A percentile compares a stretch with the other conserved stretches of the same genome.
These are phyloP conservation scores for Rhizopogon rudus DNA, from an alignment of 768 basidiomycete genomes.

Conservation along the genomic window DNA sequence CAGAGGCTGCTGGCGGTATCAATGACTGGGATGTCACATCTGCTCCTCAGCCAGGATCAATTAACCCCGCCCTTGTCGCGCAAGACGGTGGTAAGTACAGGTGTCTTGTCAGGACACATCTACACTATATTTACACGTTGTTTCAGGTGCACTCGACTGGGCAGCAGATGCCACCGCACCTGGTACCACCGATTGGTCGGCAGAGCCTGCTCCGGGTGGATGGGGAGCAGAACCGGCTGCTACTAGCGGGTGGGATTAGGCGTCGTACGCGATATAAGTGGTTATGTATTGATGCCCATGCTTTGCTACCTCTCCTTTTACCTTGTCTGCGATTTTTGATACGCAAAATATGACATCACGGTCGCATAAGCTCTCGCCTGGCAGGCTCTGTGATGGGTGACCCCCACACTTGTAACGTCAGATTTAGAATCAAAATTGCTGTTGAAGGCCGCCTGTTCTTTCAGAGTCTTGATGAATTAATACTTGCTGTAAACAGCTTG, in stretches of 20 bases:
- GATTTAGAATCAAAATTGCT: too few species aligned
- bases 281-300: constrained; percentile 14
- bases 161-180: constrained; percentile 52
- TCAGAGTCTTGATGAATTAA: too few species aligned
- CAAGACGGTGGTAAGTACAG: constrained; percentile 47
- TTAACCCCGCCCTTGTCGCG: constrained; percentile 73
- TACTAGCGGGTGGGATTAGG: constrained; percentile 26
- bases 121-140: constrained; percentile 1
- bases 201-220: constrained; percentile 54
- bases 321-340: constrained; percentile 12
- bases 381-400: neutral
- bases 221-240: constrained; percentile 31
- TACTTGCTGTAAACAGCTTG: too few species aligned
- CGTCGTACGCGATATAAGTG: constrained; percentile 1
- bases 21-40: constrained; percentile 75
- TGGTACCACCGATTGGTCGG: constrained; percentile 81
- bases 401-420: too few species aligned
- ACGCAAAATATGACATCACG: constrained; percentile 14
- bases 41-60: constrained; percentile 61
- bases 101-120: neutral
- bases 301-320: constrained; percentile 11
- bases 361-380: neutral
- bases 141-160: constrained; percentile 77
- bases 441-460: too few species aligned
- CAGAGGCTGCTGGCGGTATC: constrained; percentile 38